phyloP scores from a whole-genome alignment of 331 rosid genomes.

The Telfairia occidentalis region DNA sequence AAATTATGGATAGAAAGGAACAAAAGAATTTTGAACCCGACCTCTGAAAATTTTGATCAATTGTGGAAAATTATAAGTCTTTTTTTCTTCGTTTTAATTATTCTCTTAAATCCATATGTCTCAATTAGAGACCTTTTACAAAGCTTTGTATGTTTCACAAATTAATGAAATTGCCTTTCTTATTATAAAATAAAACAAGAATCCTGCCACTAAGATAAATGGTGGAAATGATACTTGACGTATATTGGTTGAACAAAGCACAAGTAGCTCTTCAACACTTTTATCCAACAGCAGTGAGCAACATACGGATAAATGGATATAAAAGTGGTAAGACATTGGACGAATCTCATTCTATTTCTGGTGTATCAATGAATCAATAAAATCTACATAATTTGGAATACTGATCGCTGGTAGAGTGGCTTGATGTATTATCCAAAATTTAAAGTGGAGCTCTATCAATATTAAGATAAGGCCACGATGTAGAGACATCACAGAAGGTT shows the following conservation, averaged over 20 bases:
- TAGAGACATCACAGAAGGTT: neutral
- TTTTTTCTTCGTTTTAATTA: neutral
- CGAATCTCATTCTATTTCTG: neutral
- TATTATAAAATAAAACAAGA: neutral
- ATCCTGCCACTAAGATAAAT: neutral
- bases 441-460: neutral
- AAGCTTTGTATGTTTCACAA: neutral
- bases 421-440: neutral
- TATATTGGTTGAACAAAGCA: neutral
- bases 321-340: neutral
- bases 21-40: neutral
- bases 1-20: neutral
- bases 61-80: neutral
- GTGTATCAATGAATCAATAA: neutral
- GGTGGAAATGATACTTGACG: constrained; percentile 1
- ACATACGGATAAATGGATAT: neutral
- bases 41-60: neutral
- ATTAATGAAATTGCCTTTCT: neutral
- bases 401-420: neutral
- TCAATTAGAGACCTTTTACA: neutral
- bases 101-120: neutral
- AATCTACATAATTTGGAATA: constrained; percentile 1
- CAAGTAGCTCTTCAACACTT: neutral
- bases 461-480: neutral
- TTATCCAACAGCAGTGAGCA: neutral